These are phyloP conservation scores for Aspergillus novoparasiticus DNA, from an alignment of 2,329 filamentous ascomycete genomes.

Conservation along the genomic window DNA sequence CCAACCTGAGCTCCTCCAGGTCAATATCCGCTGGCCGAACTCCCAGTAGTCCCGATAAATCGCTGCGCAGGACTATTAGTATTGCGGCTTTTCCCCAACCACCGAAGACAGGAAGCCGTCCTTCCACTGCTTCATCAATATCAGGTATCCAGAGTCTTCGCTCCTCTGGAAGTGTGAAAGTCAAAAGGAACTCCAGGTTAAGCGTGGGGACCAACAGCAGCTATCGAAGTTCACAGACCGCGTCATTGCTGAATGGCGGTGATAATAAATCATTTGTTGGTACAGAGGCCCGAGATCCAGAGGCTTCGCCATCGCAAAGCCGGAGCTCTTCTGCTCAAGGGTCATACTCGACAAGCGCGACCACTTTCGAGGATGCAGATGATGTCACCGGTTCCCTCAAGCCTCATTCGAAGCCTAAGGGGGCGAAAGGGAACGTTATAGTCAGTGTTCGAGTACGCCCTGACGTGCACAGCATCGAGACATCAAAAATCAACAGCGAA, in stretches of 20 bases:
- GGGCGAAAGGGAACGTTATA: slow-evolving; percentile 90
- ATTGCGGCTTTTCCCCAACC: slow-evolving; percentile 94
- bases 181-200: slow-evolving; percentile 59
- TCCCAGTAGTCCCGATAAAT: slow-evolving; percentile 60
- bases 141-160: slow-evolving; percentile 37
- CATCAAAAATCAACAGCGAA: slow-evolving; percentile 70
- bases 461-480: slow-evolving; percentile 66
- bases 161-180: slow-evolving; percentile 45
- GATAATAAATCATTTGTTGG: slow-evolving; percentile 73
- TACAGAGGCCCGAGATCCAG: slow-evolving; percentile 67
- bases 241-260: slow-evolving; percentile 77
- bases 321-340: slow-evolving; percentile 89
- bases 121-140: slow-evolving; percentile 58
- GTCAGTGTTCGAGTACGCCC: slow-evolving; percentile 94
- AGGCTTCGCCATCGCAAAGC: slow-evolving; percentile 84
- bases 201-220: slow-evolving; percentile 57
- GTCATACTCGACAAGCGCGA: slow-evolving; percentile 87
- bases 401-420: slow-evolving; percentile 51
- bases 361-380: slow-evolving; percentile 78
- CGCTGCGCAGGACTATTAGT: slow-evolving; percentile 83
- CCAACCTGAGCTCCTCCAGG: slow-evolving; percentile 60
- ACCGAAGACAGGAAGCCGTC: slow-evolving; percentile 68
- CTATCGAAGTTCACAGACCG: slow-evolving; percentile 56
- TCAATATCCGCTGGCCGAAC: slow-evolving; percentile 59
- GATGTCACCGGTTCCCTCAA: slow-evolving; percentile 51